Evolutionary conservation across 225 moss, liverwort and hornwort genomes (phyloP).

Genomic region (Thuidium tamariscinum): DNA sequence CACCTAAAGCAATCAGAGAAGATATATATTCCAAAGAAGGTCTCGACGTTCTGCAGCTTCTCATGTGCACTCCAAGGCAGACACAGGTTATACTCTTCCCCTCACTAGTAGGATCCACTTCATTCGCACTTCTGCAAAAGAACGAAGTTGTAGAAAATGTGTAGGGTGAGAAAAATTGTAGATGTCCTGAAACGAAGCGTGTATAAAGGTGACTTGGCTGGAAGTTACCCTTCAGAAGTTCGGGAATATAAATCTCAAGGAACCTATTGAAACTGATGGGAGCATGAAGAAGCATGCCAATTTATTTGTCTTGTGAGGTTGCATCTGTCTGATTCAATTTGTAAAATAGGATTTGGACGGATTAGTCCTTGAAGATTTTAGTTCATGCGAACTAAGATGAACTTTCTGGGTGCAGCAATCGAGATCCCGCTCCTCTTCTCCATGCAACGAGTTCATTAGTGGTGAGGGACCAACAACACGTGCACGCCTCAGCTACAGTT

Average conservation of each 20-base stretch:
- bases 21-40: conserved; percentile 3
- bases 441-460: conserved; percentile 1
- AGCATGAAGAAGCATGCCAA: background rate
- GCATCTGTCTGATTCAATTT: background rate
- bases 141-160: background rate
- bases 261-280: background rate
- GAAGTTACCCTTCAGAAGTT: background rate
- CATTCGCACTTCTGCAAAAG: background rate
- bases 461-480: conserved; percentile 5
- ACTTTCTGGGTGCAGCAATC: conserved; percentile 6
- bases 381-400: background rate
- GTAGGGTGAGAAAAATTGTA: background rate
- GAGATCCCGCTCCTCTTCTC: conserved; percentile 11
- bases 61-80: conserved; percentile 36
- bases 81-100: conserved; percentile 3
- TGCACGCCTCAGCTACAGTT: conserved; percentile 15
- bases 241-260: background rate
- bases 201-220: background rate
- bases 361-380: background rate
- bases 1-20: conserved; percentile 6
- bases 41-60: conserved; percentile 33
- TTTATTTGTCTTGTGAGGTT: background rate
- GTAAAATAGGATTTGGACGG: background rate
- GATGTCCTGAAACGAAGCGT: background rate
- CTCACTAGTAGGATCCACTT: background rate